Evolutionary conservation across 345 rosid genomes (phyloP), one percentile per base, ranked within the genome.

Genomic region (Hypericum androsaemum): DNA sequence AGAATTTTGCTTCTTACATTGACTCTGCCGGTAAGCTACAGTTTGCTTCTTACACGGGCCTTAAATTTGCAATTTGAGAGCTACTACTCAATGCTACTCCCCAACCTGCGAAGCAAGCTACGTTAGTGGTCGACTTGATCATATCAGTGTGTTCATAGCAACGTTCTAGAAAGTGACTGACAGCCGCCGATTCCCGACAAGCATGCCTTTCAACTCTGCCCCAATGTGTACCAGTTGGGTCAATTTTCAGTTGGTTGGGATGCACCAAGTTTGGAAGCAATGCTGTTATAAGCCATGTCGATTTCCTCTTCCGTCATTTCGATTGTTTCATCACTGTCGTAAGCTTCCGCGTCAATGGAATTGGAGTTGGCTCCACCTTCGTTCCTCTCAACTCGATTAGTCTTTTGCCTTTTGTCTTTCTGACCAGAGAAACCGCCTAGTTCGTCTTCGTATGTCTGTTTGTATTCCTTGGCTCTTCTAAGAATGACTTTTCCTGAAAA

Each of bases 301-400:
- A 46, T 81, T 74, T 88, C 97, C 55, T 88, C 95, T 67, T 83
- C 94, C 2, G 95, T 85, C 95, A 92, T 85, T 76, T 81, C 97
- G 9, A 88, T 64, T 12, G 97, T 92, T 68, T 81, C 82, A 1
- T 92, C 98, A 10, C 94, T 85, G 64, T 88, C 84, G 7, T 80
- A 92, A 5, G 72, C 73, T 11, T 53, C 37, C 12, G 43, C 55
- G 41, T 53, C 62, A n/a, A 48, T 50, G 49, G 71, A 37, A 40
- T 22, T 44, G 15, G 41, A 68, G 57, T 60, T 50, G 22, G 48
- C 36, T 67, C 56, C 56, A n/a, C 47, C 47, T 12, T 56, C 51
- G 39, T 50, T 42, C 38, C 36, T 49, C 16, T 39, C 53, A 28
- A 50, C 40, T 56, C 52, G 45, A 39, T 61, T 65, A 28, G 50